phyloP scores from a whole-genome alignment of 208 protist species.

The Strigomonas galati region DNA sequence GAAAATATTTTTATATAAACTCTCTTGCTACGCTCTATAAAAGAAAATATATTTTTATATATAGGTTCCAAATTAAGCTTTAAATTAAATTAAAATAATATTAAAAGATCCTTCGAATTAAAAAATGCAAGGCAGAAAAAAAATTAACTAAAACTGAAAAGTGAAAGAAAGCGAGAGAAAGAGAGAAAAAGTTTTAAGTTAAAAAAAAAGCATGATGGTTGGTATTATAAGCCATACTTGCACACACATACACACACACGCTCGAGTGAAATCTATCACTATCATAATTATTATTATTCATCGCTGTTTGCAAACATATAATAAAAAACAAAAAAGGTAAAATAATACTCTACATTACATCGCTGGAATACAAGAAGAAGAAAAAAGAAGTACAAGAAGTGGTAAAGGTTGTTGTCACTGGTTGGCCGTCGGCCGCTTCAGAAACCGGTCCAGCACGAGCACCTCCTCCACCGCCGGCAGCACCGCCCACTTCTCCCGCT shows the following conservation, averaged over 20 bases:
- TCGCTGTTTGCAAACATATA: neutral
- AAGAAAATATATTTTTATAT: neutral
- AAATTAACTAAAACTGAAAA: slow-evolving; percentile 7
- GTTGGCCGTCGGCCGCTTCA: slow-evolving; percentile 23
- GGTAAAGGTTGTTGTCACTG: neutral
- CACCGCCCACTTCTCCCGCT: slow-evolving; percentile 53
- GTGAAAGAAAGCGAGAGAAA: neutral
- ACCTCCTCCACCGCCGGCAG: slow-evolving; percentile 73
- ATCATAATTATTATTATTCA: neutral
- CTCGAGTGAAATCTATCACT: neutral
- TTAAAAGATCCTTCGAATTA: slow-evolving; percentile 10
- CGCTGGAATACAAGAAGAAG: neutral
- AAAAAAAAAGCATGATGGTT: too few relatives aligned
- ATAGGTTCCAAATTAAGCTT: neutral
- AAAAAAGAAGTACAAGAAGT: neutral
- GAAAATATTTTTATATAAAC: neutral
- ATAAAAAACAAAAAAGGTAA: slow-evolving; percentile 16
- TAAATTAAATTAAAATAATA: slow-evolving; percentile 12
- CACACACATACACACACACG: neutral
- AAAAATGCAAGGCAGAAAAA: slow-evolving; percentile 15
- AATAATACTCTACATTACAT: neutral
- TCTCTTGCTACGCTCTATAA: neutral
- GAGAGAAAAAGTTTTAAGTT: neutral
- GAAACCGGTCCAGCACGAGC: slow-evolving; percentile 64
- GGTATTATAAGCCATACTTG: neutral